Conservation (phyloP, 371 early-diverging fungal genomes). For the Actinomortierella wolfii region DNA sequence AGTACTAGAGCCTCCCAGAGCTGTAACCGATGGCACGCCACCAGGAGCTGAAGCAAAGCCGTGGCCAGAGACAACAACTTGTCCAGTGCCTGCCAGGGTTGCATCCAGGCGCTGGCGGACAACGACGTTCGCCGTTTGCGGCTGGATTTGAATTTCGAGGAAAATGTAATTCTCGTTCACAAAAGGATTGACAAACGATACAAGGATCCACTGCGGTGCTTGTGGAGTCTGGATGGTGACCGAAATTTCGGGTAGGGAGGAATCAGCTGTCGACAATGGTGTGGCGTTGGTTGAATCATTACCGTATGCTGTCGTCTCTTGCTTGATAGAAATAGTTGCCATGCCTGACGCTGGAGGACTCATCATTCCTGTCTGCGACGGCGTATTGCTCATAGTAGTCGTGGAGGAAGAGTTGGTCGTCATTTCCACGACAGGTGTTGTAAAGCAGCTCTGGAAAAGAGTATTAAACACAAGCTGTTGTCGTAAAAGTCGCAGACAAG, state of each 20-base stretch:
- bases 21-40: neutral
- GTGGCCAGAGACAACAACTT: conserved; percentile 5
- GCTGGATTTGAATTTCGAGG: conserved; percentile 28
- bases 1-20: too few species aligned
- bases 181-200: conserved; percentile 30
- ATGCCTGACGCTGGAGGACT: neutral
- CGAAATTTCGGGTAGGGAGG: conserved; percentile 12
- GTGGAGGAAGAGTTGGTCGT: neutral
- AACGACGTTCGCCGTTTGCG: too few species aligned
- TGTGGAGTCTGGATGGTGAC: conserved; percentile 40
- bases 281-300: too few species aligned
- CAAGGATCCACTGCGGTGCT: conserved; percentile 27
- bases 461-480: conserved; percentile 63
- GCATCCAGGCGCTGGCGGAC: too few species aligned
- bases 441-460: conserved; percentile 56
- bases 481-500: conserved; percentile 46
- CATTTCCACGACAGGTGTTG: conserved; percentile 7
- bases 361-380: neutral
- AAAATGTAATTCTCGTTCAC: conserved; percentile 19
- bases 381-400: neutral
- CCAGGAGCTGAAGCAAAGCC: conserved; percentile 4
- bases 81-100: conserved; percentile 16
- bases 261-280: conserved; percentile 1
- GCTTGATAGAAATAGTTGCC: too few species aligned
- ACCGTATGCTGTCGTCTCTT: too few species aligned